These are phyloP conservation scores for Myriosclerotinia scirpicola DNA, from an alignment of 2,329 filamentous ascomycete species.

Conservation along the genomic window DNA sequence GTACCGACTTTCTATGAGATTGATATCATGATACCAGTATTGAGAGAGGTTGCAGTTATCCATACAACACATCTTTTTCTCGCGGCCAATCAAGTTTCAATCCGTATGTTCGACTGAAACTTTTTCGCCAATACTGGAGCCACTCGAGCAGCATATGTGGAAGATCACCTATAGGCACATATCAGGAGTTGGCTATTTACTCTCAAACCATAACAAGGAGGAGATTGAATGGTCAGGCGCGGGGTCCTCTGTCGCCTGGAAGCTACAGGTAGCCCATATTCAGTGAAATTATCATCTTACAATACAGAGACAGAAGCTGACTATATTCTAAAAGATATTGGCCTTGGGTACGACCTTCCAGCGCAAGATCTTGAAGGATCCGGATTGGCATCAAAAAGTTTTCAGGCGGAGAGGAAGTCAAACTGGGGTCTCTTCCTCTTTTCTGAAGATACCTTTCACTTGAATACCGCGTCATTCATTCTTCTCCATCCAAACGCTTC, in stretches of 20 bases:
- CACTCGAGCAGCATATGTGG: neutral
- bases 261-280: too few species aligned
- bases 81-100: accelerated
- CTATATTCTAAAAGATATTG: neutral
- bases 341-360: neutral
- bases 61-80: too few species aligned
- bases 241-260: too few species aligned
- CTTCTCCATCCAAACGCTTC: neutral
- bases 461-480: too few species aligned
- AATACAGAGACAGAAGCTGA: neutral
- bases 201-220: neutral
- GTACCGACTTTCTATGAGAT: neutral
- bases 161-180: accelerated
- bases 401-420: neutral
- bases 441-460: neutral
- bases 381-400: neutral
- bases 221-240: too few species aligned
- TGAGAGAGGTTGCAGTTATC: neutral
- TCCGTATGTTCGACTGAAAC: neutral
- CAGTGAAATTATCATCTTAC: too few species aligned
- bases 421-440: neutral
- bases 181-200: neutral
- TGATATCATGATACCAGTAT: neutral
- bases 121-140: neutral
- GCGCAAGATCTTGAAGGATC: neutral